Evolutionary conservation across 805 yeast species (phyloP).

Genomic region (Yarrowia osloensis): DNA sequence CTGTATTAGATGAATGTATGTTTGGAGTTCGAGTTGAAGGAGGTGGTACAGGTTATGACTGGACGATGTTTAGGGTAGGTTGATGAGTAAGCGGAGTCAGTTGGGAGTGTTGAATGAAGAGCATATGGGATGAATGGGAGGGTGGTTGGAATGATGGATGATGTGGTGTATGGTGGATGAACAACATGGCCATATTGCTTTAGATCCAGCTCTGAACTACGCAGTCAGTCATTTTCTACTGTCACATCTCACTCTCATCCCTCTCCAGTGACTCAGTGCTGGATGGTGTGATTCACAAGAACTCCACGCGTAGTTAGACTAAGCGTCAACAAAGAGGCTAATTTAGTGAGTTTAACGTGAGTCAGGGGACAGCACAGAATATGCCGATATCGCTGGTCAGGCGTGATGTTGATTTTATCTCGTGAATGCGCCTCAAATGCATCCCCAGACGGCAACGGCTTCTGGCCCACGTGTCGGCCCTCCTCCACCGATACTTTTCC

Average conservation of each 20-base stretch:
- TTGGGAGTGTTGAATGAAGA: background rate
- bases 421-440: background rate
- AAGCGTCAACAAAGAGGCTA: background rate
- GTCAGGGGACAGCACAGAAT: background rate
- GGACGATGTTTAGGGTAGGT: too few species aligned
- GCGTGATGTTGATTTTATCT: too few species aligned
- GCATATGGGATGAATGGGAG: background rate
- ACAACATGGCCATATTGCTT: too few species aligned
- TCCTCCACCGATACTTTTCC: background rate
- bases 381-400: background rate
- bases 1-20: too few species aligned
- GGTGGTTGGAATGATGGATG: background rate
- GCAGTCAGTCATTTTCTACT: too few species aligned
- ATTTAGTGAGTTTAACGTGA: background rate
- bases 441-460: background rate
- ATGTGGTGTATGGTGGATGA: too few species aligned
- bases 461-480: background rate
- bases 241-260: too few species aligned
- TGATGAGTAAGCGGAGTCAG: background rate
- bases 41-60: background rate
- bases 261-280: too few species aligned
- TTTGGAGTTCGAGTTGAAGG: too few species aligned
- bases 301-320: too few species aligned
- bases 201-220: too few species aligned
- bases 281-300: too few species aligned